A percentile compares a stretch with the other conserved stretches of the same genome.
phyloP scores from a whole-genome alignment of 108 stramenopile species.

The Discostella stelligeroides region DNA sequence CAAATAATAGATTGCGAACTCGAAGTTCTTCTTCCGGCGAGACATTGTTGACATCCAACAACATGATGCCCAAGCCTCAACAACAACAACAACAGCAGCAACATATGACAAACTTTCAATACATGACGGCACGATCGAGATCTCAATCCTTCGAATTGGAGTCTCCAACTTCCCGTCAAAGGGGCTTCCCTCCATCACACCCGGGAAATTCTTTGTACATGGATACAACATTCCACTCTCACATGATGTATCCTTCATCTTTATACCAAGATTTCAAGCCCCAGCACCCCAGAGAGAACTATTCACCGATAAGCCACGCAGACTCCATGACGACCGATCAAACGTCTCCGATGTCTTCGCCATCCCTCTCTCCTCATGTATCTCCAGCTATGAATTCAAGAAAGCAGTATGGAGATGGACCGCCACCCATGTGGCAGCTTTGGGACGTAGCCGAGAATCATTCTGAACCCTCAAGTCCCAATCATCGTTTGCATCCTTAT shows the following conservation, averaged over 20 bases:
- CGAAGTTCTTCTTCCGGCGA: conserved; percentile 26
- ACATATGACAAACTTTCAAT: neutral
- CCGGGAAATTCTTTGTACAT: conserved; percentile 15
- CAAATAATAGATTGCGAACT: conserved; percentile 25
- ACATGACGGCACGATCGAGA: conserved; percentile 13
- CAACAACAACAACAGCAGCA: neutral
- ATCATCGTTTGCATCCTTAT: conserved; percentile 10
- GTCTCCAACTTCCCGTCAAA: conserved; percentile 14
- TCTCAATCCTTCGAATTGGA: conserved; percentile 22
- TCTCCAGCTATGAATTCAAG: conserved; percentile 33
- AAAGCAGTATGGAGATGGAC: neutral
- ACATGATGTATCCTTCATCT: conserved; percentile 21
- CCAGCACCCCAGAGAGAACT: neutral
- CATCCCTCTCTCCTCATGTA: conserved; percentile 46
- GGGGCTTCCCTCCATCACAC: conserved; percentile 29
- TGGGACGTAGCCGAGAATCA: conserved; percentile 35
- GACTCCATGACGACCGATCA: conserved; percentile 42
- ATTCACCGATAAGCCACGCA: conserved; percentile 40
- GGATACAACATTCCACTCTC: conserved; percentile 24
- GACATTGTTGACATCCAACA: conserved; percentile 47
- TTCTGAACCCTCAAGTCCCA: conserved; percentile 20
- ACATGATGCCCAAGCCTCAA: conserved; percentile 9
- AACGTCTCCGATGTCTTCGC: conserved; percentile 47
- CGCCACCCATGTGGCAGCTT: conserved; percentile 40
- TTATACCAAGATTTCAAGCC: conserved; percentile 24